A percentile compares a stretch with the other conserved stretches of the same genome.
These are phyloP conservation scores for Monosporascus sp. DNA, from an alignment of 2,329 filamentous ascomycete genomes.

Conservation along the genomic window DNA sequence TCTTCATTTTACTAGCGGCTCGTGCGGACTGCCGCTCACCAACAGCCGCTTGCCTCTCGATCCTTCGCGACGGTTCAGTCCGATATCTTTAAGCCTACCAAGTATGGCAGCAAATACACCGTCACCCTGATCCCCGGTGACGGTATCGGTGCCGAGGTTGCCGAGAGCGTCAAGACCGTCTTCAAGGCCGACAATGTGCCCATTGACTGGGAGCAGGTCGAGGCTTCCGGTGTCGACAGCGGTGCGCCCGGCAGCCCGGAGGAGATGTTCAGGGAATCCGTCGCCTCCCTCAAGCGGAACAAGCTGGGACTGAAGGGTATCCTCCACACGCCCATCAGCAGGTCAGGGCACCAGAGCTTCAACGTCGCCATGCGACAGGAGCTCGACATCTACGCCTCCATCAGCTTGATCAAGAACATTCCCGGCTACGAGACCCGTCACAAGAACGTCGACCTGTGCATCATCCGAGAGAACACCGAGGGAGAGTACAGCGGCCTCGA, in stretches of 20 bases:
- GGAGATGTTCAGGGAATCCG: constrained; percentile 91
- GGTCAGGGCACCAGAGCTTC: constrained; percentile 98
- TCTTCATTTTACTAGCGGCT: constrained; percentile 39
- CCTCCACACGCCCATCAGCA: constrained; percentile 92
- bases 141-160: constrained; percentile 96
- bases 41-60: constrained; percentile 42
- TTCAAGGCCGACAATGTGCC: constrained; percentile 99
- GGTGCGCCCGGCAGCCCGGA: constrained; percentile 79
- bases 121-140: constrained; percentile 98
- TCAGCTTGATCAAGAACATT: constrained; percentile 99
- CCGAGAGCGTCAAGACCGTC: constrained; percentile 96
- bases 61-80: constrained; percentile 78
- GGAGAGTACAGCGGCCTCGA: constrained; percentile 98
- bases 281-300: constrained; percentile 94
- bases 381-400: constrained; percentile 98
- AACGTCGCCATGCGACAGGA: constrained; percentile 99
- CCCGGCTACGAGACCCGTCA: constrained; percentile 97
- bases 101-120: constrained; percentile 99
- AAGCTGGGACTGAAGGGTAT: constrained; percentile 99
- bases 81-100: constrained; percentile 98
- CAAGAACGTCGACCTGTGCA: constrained; percentile 95
- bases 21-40: constrained; percentile 43
- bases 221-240: constrained; percentile 85
- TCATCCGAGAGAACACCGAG: constrained; percentile 99
- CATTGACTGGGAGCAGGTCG: constrained; percentile 97